Base-by-base conservation (phyloP, 2,329 filamentous ascomycete genomes). In the Cercospora beticola region DNA sequence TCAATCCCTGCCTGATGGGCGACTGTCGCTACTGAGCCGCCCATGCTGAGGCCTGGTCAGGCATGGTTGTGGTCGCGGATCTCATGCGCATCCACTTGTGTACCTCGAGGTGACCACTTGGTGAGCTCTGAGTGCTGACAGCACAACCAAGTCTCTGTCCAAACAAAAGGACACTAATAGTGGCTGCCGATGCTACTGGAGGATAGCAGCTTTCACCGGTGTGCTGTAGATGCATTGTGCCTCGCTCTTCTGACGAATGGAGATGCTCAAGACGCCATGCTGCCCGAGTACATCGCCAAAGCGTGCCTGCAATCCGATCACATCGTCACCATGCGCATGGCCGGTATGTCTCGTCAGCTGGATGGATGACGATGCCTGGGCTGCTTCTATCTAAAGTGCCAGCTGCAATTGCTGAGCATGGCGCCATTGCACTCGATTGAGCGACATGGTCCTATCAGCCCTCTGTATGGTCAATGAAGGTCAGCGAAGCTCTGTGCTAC, bases 151-250 rank as follows among this genome's bases (percentile, higher is more conserved):
- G 18, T 10, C 43, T 52, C 5, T 23, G 21, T 52, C 26, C 46
- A 21, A 52, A 58, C 21, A 16, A 58, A 28, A 6, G 54, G 18
- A n/a, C 16, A 58, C 16, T 8, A 12, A 58, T 31, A 7, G 46
- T 18, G 12, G 26, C 28, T 4, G 26, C 54, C 7, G 8, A 30
- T 31, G n/a, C 26, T 33, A 58, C 54, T 58, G 54, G 54, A 58
- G 26, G 26, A 58, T 21, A 30, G 54, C 26, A 28, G 16, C 30
- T 28, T n/a, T 58, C 21, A 58, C 54, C 54, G 54, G 54, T 58
- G 54, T 58, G 54, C 54, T 58, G 54, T 16, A 58, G n/a, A 58
- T 58, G 54, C 54, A 58, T 33, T 58, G 54, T 26, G 54, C 54
- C 54, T 30, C 26, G n/a, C 26, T 30, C n/a, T 58, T 58, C 9